Percentiles rank a stretch among this genome's conserved stretches.
Evolutionary conservation across 108 stramenopile species (phyloP).

Genomic region (Fragilaria radians): DNA sequence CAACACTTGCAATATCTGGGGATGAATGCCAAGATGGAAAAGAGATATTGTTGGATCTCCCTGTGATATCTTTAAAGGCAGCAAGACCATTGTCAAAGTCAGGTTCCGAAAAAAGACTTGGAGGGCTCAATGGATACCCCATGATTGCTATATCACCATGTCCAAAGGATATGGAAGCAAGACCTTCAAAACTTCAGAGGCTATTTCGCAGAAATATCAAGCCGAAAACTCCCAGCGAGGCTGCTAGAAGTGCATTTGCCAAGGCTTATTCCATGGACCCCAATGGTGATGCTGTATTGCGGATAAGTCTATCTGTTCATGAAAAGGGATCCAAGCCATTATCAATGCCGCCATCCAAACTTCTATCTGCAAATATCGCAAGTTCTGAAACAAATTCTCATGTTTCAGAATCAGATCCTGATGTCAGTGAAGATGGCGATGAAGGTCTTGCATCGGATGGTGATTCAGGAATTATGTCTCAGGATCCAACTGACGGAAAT

Average conservation of each 20-base stretch:
- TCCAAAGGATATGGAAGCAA: neutral
- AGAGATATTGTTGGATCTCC: slow-evolving; percentile 13
- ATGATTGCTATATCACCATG: slow-evolving; percentile 4
- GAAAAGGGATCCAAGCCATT: neutral
- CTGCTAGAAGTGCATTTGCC: slow-evolving; percentile 11
- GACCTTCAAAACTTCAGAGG: neutral
- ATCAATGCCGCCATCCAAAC: neutral
- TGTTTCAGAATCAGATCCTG: neutral
- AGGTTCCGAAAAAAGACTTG: neutral
- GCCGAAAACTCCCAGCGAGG: neutral
- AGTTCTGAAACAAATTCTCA: neutral
- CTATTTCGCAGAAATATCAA: neutral
- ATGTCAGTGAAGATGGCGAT: neutral
- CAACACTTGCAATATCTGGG: slow-evolving; percentile 8
- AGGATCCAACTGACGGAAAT: neutral
- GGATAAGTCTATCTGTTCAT: slow-evolving; percentile 7
- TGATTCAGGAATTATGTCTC: neutral
- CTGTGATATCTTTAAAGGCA: slow-evolving; percentile 10
- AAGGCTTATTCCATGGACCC: slow-evolving; percentile 22
- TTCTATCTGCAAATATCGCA: neutral
- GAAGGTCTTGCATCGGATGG: neutral
- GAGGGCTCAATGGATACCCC: slow-evolving; percentile 3
- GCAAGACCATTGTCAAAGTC: slow-evolving; percentile 6
- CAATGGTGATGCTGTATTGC: slow-evolving; percentile 21
- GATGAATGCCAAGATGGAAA: slow-evolving; percentile 2